These are phyloP conservation scores for Syzygium oleosum DNA, from an alignment of 345 rosid genomes.

Conservation along the genomic window DNA sequence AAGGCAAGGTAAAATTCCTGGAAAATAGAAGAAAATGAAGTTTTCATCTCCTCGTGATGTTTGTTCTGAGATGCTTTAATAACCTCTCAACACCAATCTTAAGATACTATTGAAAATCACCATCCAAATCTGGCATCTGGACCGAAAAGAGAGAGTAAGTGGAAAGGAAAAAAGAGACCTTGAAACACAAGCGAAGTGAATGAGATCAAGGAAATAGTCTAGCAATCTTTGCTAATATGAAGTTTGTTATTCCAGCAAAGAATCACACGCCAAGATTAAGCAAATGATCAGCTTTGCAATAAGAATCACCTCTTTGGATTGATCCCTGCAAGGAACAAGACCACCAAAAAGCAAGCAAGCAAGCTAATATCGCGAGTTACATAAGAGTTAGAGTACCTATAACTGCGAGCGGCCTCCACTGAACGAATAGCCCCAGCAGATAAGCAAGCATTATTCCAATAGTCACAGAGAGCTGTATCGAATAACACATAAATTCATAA, in stretches of 20 bases:
- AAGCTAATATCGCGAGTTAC: not conserved
- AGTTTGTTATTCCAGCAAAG: not conserved
- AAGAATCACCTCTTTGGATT: not conserved
- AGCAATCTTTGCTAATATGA: not conserved
- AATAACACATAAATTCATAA: not conserved
- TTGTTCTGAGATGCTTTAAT: not conserved
- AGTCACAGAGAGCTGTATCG: constrained; percentile 76
- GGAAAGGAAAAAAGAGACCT: not conserved
- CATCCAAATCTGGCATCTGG: not conserved
- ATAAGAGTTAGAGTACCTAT: constrained; percentile 45
- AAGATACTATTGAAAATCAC: not conserved
- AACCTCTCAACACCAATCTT: not conserved
- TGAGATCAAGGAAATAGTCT: too few species aligned
- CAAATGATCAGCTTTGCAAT: not conserved
- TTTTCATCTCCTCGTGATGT: not conserved
- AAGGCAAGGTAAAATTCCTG: constrained; percentile 82
- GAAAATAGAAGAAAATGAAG: constrained; percentile 3
- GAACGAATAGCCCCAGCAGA: constrained; percentile 71
- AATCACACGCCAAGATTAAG: not conserved
- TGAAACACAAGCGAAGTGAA: not conserved
- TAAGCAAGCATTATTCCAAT: constrained; percentile 95
- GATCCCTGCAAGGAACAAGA: not conserved
- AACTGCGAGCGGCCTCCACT: constrained; percentile 91
- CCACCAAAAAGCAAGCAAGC: not conserved
- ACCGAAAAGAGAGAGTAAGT: not conserved